Evolutionary conservation across 2,329 filamentous ascomycete species (phyloP), one percentile per base, ranked within the genome.

Genomic region (Pyrenophora tritici-repentis): DNA sequence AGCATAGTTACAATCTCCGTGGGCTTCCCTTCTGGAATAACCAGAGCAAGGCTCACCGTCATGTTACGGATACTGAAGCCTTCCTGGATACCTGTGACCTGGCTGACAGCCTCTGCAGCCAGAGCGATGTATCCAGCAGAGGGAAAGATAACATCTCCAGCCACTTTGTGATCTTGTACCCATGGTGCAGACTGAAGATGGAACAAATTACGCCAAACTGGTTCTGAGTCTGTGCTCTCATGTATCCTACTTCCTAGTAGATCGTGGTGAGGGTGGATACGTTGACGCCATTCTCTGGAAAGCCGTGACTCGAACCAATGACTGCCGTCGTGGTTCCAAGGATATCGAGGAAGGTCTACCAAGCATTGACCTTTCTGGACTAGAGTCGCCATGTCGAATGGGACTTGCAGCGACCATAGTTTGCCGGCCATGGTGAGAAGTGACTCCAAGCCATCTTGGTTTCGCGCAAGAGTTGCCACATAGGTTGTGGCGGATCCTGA

Each of bases 101-200:
- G 58, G 4, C 55, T 50, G 2, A 62, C 37, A 12, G 70, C 72
- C 54, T 76, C 72, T 4, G 62, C 58, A 3, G 75, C 56, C 67
- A 80, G 78, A 6, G 71, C 64, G 1, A 80, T 45, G 48, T 76
- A 80, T 0, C 69, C 78, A 0, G 78, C 74, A 2, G 58, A 71
- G 0, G 80, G 79, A 34, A 78, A 78, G 1, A 81, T 61, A 2
- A 75, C 62, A 6, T 73, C 63, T 0, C 62, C 62, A 1, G 71
- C 65, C 1, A 83, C 16, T 2, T 41, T 68, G 55, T 83, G 78
- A 33, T 79, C 76, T 0, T 56, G 51, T 1, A 81, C 3, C 34
- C 34, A 37, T 3, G 34, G 34, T 2, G 7, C 16, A 6, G 6
- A 2, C 10, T 37, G 2, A 8, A 37, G 14, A 10, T 18, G n/a